Evolutionary conservation across 495 filamentous ascomycete genomes (phyloP), one percentile per base, ranked within the genome.

Genomic region (Xylaria grammica): DNA sequence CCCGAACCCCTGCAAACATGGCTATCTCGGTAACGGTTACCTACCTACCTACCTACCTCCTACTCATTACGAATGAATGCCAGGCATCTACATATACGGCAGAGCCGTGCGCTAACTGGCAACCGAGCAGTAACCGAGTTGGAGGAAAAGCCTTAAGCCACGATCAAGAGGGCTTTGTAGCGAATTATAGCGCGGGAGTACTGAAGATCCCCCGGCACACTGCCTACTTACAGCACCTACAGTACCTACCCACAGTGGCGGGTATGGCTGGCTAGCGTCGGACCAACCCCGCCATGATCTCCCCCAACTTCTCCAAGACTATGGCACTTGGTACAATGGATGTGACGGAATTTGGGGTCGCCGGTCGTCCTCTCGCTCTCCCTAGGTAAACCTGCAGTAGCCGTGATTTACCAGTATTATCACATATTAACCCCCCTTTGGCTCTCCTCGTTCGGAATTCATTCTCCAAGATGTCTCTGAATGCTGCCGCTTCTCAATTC

Each of bases 221-320:
- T n/a, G n/a, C n/a, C n/a, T n/a, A n/a, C n/a, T n/a, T n/a, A n/a
- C n/a, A n/a, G n/a, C n/a, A n/a, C n/a, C n/a, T n/a, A n/a, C 34
- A 11, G 34, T 36, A 6, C 6, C 11, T 36, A 11, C 6, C 34
- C 34, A 6, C 5, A 11, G 6, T 11, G 34, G 5, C 70, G 68
- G 68, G 60, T 70, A 70, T 66, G 48, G 63, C 55, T 65, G 70
- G 68, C 57, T 67, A 68, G 46, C 53, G 19, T 56, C 65, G 67
- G 67, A 27, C 42, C 55, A 46, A 46, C 48, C 45, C 45, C 36
- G 34, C 58, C 45, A 55, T 36, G 49, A 53, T 56, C 54, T 63
- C 68, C 63, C 49, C 66, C 30, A 52, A 63, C 20, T 65, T 66
- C 53, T 49, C 67, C 63, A 62, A 63, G 17, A 10, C 20, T 53